Conservation (phyloP, 1,284 basidiomycete genomes). For the Cryptococcus sp. region DNA sequence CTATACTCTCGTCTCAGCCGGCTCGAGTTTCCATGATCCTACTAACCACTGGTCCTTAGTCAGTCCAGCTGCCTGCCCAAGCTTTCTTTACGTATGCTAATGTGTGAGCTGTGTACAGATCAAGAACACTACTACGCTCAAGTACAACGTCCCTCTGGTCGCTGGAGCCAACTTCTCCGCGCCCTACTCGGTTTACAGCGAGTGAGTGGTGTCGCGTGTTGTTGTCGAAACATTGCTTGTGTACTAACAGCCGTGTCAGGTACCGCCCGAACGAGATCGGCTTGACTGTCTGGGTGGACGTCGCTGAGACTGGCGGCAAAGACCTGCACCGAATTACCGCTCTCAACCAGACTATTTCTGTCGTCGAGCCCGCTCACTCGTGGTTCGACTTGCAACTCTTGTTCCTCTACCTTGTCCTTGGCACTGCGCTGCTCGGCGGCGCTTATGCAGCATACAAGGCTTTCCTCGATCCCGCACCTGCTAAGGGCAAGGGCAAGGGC, state of each 20-base stretch:
- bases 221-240: not conserved
- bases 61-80: conserved; percentile 40
- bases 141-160: conserved; percentile 64
- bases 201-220: conserved; percentile 62
- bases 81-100: not conserved
- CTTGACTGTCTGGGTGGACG: conserved; percentile 76
- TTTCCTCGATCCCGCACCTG: conserved; percentile 60
- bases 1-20: conserved; percentile 69
- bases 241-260: conserved; percentile 61
- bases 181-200: conserved; percentile 77
- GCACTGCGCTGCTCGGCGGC: conserved; percentile 65
- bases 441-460: conserved; percentile 69
- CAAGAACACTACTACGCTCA: conserved; percentile 62
- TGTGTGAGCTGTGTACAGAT: conserved; percentile 24
- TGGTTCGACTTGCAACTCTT: conserved; percentile 77
- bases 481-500: conserved; percentile 47
- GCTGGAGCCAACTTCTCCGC: conserved; percentile 68
- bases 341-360: conserved; percentile 74
- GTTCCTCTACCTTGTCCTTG: conserved; percentile 72
- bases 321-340: conserved; percentile 64
- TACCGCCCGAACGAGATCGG: conserved; percentile 70
- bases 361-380: conserved; percentile 78
- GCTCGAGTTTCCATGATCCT: conserved; percentile 71
- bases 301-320: conserved; percentile 54
- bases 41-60: conserved; percentile 69